A percentile compares a stretch with the other conserved stretches of the same genome.
phyloP scores from a whole-genome alignment of 257 asterid genomes.

The Lycium barbarum region DNA sequence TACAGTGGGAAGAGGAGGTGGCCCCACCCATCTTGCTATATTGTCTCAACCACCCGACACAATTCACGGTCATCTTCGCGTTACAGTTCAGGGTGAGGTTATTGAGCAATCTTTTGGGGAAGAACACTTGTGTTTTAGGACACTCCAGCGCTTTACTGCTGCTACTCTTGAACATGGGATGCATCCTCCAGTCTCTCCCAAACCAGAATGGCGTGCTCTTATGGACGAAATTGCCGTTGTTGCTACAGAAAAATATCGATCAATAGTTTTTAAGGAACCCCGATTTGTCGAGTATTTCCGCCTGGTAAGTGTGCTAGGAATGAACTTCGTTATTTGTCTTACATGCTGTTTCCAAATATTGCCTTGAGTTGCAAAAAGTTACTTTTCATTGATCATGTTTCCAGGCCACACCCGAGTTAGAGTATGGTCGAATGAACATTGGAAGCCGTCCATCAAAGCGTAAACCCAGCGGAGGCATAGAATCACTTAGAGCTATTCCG shows the following conservation, averaged over 20 bases:
- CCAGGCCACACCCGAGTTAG: slow-evolving; percentile 64
- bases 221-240: slow-evolving; percentile 53
- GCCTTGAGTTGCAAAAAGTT: neutral
- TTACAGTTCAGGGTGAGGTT: slow-evolving; percentile 64
- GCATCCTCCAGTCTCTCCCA: slow-evolving; percentile 61
- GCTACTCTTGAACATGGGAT: slow-evolving; percentile 65
- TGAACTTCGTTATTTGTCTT: neutral
- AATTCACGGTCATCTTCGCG: slow-evolving; percentile 59
- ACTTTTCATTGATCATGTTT: neutral
- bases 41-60: slow-evolving; percentile 68
- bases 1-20: slow-evolving; percentile 67
- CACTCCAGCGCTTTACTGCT: slow-evolving; percentile 57
- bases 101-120: slow-evolving; percentile 64
- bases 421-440: slow-evolving; percentile 63
- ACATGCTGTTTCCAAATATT: slow-evolving; percentile 16
- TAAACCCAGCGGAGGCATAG: slow-evolving; percentile 64
- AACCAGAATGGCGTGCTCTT: slow-evolving; percentile 63
- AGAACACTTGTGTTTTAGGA: slow-evolving; percentile 59
- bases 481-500: slow-evolving; percentile 64
- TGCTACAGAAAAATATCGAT: slow-evolving; percentile 56
- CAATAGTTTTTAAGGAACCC: slow-evolving; percentile 56
- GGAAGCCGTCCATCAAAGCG: slow-evolving; percentile 68
- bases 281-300: slow-evolving; percentile 67
- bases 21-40: slow-evolving; percentile 68
- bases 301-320: slow-evolving; percentile 42